Base-by-base conservation (phyloP, 495 filamentous ascomycete genomes). In the Lindgomyces ingoldianus region DNA sequence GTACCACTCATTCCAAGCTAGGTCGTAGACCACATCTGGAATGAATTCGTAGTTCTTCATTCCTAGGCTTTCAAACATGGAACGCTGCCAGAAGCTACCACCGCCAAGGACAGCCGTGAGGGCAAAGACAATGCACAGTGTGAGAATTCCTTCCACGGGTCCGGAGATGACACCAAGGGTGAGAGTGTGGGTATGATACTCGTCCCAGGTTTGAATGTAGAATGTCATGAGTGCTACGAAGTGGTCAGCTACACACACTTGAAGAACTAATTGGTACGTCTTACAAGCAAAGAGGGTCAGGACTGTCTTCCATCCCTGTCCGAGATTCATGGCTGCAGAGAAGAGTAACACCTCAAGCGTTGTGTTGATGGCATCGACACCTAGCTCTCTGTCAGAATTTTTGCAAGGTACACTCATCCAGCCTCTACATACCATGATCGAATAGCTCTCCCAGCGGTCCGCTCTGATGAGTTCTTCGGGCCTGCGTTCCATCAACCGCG, bases 151-250 rank as follows among this genome's bases (percentile, higher is more conserved):
- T 77, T 98, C 94, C 44, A 98, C 94, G 4, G 94, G 94, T 0
- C 94, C 94, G 65, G 93, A 97, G 60, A 98, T 81, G 68, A 98
- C 79, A 55, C 94, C 94, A 0, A 98, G 84, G 14, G 91, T 96
- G 24, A 98, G 84, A 10, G 93, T 92, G 73, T 96, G 90, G 39
- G 94, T 98, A 78, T 97, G 95, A 77, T 96, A 98, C 77, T 97
- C 94, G 67, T 98, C 94, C 94, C 94, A 98, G 29, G 94, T 98
- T 74, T 97, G 94, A 22, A 98, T 87, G 74, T 98, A 98, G 77
- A 98, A 98, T 16, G 92, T 96, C 71, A 93, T 79, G 33, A 88
- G 84, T 0, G 88, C 87, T 90, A 65, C 27, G 47, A 33, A 76
- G 73, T 25, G 39, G 67, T 48, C 53, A 12, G 21, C 48, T 8